Conservation (phyloP, 1,284 basidiomycete species). For the Amylostereum areolatum region DNA sequence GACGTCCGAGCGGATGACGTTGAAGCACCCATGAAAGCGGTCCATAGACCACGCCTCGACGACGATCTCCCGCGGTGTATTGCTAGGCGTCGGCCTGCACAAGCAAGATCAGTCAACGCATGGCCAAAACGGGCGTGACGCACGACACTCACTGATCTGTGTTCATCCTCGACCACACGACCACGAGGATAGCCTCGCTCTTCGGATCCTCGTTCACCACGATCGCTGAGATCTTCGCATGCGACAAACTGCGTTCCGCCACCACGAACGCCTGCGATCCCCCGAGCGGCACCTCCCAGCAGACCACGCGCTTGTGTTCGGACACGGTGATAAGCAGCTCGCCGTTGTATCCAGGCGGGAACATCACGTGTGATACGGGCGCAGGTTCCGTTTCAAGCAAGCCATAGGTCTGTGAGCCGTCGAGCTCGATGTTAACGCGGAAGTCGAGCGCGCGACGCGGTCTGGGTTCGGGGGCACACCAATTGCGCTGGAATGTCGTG, state of each 20-base stretch:
- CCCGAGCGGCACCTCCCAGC: slow-evolving; percentile 32
- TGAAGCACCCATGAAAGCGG: slow-evolving; percentile 15
- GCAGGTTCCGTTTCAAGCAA: slow-evolving; percentile 11
- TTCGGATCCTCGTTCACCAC: slow-evolving; percentile 26
- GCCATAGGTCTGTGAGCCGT: slow-evolving; percentile 7
- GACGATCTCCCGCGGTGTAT: slow-evolving; percentile 7
- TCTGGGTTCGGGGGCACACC: slow-evolving; percentile 24
- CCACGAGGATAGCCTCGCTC: slow-evolving; percentile 21
- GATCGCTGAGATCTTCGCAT: slow-evolving; percentile 19
- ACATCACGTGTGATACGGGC: slow-evolving; percentile 23
- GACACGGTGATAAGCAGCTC: slow-evolving; percentile 26
- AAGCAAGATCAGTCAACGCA: no score
- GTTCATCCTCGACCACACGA: no score
- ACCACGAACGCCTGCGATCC: slow-evolving; percentile 25
- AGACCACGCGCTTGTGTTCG: slow-evolving; percentile 18
- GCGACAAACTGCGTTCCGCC: slow-evolving; percentile 20
- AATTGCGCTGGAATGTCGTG: slow-evolving; percentile 29
- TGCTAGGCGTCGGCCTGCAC: no score
- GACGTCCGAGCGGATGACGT: slow-evolving; percentile 6
- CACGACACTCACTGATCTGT: no score
- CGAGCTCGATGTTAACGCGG: slow-evolving; percentile 12
- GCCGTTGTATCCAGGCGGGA: slow-evolving; percentile 27
- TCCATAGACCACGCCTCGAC: slow-evolving; percentile 14
- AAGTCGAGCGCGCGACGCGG: slow-evolving; percentile 22
- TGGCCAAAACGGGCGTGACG: no score